Evolutionary conservation across 2,329 filamentous ascomycete species (phyloP), one percentile per base, ranked within the genome.

Genomic region (Scedosporium boydii): DNA sequence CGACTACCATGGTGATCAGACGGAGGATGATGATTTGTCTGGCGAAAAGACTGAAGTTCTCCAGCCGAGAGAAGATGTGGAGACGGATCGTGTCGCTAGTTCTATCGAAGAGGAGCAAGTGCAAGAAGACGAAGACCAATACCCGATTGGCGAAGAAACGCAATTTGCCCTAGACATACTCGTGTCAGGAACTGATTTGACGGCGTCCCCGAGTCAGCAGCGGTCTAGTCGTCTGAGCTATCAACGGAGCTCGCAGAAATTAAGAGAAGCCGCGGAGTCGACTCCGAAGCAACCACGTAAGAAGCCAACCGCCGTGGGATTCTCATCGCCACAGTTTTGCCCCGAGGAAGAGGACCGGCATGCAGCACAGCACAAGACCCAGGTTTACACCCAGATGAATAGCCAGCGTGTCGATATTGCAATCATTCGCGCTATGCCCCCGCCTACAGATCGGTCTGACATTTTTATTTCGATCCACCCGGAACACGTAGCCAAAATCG

Each of bases 391-490:
- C 27, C 74, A 77, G 63, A 69, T 66, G 3, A 65, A 75, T 12
- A 80, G 77, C 63, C 83, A 86, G 65, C 78, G 83, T 3, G 76
- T 86, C 0, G 76, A 81, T 1, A 71, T 80, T 3, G 74, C 80
- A 21, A 71, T 78, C 4, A 76, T 85, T n/a, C 75, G 76, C 21
- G 69, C 72, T 5, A 75, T 85, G 67, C 76, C 77, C 0, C 74
- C 78, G 0, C 77, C 80, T 59, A 80, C 78, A 2, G 73, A 77
- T 46, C 75, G 77, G 34, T 81, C 82, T 2, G 83, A 86, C 66
- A 75, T 85, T 6, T 76, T 86, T 61, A 75, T 86, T 61, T 79
- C 79, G 14, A 74, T 85, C 3, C 72, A 78, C 42, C 72, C 76
- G 0, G 69, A 78, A 6, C 75, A 79, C 2, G 76, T 85, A n/a